A percentile compares a stretch with the other conserved stretches of the same genome.
Evolutionary conservation across 1,284 basidiomycete genomes (phyloP).

Genomic region (Ganoderma boninense): DNA sequence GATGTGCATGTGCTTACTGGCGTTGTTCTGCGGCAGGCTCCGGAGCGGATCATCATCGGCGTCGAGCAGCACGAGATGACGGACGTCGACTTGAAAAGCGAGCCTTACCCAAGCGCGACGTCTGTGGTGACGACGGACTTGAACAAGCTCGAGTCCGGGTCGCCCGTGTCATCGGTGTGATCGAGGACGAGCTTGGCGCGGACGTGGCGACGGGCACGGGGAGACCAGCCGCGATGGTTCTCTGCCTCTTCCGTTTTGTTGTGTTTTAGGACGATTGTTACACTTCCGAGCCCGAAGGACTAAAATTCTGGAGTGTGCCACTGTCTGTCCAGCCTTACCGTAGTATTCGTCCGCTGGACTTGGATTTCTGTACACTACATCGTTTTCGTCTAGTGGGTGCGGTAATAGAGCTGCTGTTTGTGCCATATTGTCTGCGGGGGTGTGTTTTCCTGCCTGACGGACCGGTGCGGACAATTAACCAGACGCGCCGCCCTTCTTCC

Average conservation of each 20-base stretch:
- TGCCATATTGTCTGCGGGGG: too few relatives aligned
- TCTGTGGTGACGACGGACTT: constrained; percentile 4
- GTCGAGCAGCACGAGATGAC: constrained; percentile 3
- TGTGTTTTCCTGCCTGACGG: too few relatives aligned
- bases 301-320: too few relatives aligned
- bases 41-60: constrained; percentile 5
- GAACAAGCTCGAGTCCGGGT: background rate
- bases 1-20: background rate
- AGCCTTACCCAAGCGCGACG: constrained; percentile 15
- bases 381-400: too few relatives aligned
- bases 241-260: background rate
- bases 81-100: background rate
- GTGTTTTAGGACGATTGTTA: too few relatives aligned
- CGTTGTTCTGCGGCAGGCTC: background rate
- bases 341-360: too few relatives aligned
- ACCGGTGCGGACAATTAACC: too few relatives aligned
- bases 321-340: too few relatives aligned
- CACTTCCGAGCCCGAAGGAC: too few relatives aligned
- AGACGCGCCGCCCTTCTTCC: background rate
- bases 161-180: background rate
- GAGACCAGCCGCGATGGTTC: background rate
- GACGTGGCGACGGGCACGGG: background rate
- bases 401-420: too few relatives aligned
- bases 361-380: too few relatives aligned
- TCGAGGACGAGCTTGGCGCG: background rate